A percentile compares a stretch with the other conserved stretches of the same genome.
Evolutionary conservation across 495 filamentous ascomycete species (phyloP).

Genomic region (Aspergillus ellipticus): DNA sequence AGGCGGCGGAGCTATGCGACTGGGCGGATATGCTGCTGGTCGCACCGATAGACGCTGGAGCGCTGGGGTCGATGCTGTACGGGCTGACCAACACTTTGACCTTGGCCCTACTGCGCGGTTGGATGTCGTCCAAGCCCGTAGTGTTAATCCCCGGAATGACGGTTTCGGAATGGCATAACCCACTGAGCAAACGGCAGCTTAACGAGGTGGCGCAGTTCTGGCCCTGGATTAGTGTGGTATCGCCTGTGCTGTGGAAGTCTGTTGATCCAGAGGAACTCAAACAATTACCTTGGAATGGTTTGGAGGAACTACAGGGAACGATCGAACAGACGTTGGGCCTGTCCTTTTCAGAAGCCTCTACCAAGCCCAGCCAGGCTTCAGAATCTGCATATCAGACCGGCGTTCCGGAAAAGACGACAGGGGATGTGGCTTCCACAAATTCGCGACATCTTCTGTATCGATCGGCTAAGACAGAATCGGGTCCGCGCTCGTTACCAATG

Average conservation of each 20-base stretch:
- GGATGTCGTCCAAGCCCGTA: slow-evolving; percentile 81
- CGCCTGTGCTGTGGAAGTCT: slow-evolving; percentile 72
- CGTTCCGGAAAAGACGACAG: slow-evolving; percentile 52
- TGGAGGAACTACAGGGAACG: slow-evolving; percentile 59
- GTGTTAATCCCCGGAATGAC: slow-evolving; percentile 81
- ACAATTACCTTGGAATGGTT: slow-evolving; percentile 61
- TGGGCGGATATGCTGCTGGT: slow-evolving; percentile 87
- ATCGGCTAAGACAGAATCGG: slow-evolving; percentile 19
- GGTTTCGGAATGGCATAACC: slow-evolving; percentile 77
- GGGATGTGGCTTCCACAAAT: slow-evolving; percentile 56
- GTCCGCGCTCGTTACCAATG: slow-evolving; percentile 54
- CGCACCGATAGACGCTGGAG: slow-evolving; percentile 78
- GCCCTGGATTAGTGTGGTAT: slow-evolving; percentile 72
- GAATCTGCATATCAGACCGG: slow-evolving; percentile 1
- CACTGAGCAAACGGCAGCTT: slow-evolving; percentile 77
- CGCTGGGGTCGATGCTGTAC: slow-evolving; percentile 76
- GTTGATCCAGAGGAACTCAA: slow-evolving; percentile 47
- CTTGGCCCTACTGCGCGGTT: slow-evolving; percentile 70
- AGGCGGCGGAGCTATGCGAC: slow-evolving; percentile 69
- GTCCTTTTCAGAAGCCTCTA: slow-evolving; percentile 11
- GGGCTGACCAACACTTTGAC: slow-evolving; percentile 72
- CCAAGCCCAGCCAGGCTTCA: neutral
- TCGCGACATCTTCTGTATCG: slow-evolving; percentile 38
- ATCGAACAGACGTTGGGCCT: slow-evolving; percentile 53
- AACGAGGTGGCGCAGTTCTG: slow-evolving; percentile 74